Evolutionary conservation across 2,329 filamentous ascomycete genomes (phyloP), one percentile per base, ranked within the genome.

Genomic region (Dactylellina sp.): DNA sequence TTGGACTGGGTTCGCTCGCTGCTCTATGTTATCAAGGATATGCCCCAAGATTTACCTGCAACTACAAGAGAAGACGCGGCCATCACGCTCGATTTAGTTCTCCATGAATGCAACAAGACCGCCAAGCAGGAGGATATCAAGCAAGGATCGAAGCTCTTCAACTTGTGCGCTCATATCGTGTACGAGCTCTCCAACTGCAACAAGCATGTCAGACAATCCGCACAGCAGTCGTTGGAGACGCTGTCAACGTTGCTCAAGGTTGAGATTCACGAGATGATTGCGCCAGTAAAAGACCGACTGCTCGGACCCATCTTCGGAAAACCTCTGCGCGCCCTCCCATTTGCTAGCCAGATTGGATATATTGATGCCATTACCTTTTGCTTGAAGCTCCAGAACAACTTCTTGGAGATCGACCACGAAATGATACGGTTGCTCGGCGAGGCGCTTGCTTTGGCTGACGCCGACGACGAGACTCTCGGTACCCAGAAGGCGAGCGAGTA

Each of bases 291-390:
- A 81, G 93, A 98, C 71, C 87, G 92, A 32, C 86, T 98, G 37
- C 84, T 98, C n/a, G 86, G 89, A 71, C 92, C 93, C 0, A 97
- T 99, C 52, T 99, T 95, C 83, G 91, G 92, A 77, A 99, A 99
- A 80, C 95, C 95, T 12, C 82, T 99, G 18, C 88, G 95, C 75
- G 96, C 95, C 0, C 84, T 99, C 75, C 95, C 95, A 0, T 99
- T 99, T 79, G 86, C 92, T 3, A 94, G 92, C 1, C 96, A 99
- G 82, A 99, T 99, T 77, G 96, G 95, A 2, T 98, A 96, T 79
- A 97, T 99, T 77, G 96, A 99, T 80, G 95, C 95, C 0, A 93
- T 99, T 79, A 97, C 92, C 0, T 99, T 96, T 81, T 96, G 96
- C 79, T 87, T 99, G 83, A 89, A 90, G 65, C 85, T 99, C 53